Evolutionary conservation across 1,139 yeast species (phyloP), one percentile per base, ranked within the genome.

Genomic region (Diutina neorugosa): DNA sequence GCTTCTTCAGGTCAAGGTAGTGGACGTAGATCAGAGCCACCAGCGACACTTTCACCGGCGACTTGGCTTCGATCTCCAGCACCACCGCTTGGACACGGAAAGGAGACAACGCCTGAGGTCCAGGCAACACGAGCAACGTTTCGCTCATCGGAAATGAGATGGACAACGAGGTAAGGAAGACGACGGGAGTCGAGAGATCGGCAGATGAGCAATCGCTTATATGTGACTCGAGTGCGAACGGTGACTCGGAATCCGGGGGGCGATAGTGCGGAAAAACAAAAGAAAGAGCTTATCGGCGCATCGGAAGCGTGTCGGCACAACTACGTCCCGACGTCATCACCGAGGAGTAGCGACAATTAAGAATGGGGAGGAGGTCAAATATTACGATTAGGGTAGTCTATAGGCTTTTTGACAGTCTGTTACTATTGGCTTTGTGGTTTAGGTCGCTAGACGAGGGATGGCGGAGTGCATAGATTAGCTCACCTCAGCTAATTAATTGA

Each of bases 31-130:
- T 77, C 20, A 96, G 79, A 55, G 83, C 80, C 56, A 93, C 81
- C 51, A 81, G 81, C 12, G 50, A 6, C 21, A 46, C 50, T 6
- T n/a, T n/a, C 51, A 78, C 78, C 54, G 89, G 85, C 53, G 84
- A 82, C 55, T 82, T 76, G 57, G 77, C 77, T 69, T 87, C 86
- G 69, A 91, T 80, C 62, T 85, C 91, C 62, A 79, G 78, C 60
- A 81, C 74, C 70, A 90, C 75, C 60, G 78, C 84, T 57, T 81
- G 79, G 60, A 90, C 82, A 70, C 98, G 81, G 69, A 93, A 93
- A 53, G 78, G 79, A 53, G 98, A 90, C 65, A 91, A 77, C 58
- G 97, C 98, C 65, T 79, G 80, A 53, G 97, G 96, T 56, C 98
- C 98, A 53, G 96, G 86, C 60, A 88, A 75, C 60, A 86, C 77